Evolutionary conservation across 2,329 filamentous ascomycete genomes (phyloP), one percentile per base, ranked within the genome.

Genomic region (Trichoderma aggressivum): DNA sequence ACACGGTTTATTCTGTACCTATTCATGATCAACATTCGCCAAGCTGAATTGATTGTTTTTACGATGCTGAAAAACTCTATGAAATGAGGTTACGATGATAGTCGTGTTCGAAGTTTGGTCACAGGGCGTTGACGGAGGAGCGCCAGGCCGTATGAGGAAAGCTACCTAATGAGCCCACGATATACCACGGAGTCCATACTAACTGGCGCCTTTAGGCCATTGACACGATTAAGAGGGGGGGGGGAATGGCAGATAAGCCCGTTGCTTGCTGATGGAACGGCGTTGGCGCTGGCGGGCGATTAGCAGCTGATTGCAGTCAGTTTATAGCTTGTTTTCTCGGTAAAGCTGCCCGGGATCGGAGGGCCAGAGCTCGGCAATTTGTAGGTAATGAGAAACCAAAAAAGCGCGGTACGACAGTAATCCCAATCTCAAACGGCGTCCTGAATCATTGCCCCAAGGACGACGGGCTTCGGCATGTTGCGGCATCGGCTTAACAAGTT

Each of bases 401-500:
- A 30, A 59, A 30, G 16, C 10, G 14, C n/a, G 47, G 43, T 21
- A 50, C 39, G 39, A 43, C 39, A 43, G 39, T n/a, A n/a, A 43
- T 43, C 39, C 39, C n/a, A 34, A 53, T 24, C n/a, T 53, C 47
- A 26, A 34, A 53, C 61, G 61, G 61, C 43, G 43, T 34, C 18
- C 18, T 50, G 39, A 30, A 12, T 50, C 43, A n/a, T 50, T 47
- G 7, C 1, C 18, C 3, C 39, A n/a, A 18, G 18, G 36, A 6
- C 10, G 24, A 16, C 34, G 59, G 61, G 43, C 21, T 55, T 72
- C 74, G 73, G 73, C 69, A 73, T 73, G 66, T 30, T 55, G 68
- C 71, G 72, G 73, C 73, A 74, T 74, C 74, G 73, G 73, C 70
- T 72, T 65, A 72, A 72, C 58, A 60, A 69, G 26, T 58, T 30